Percentiles rank a stretch among this genome's conserved stretches.
phyloP scores from a whole-genome alignment of 768 basidiomycete genomes.

The Lactifluus echinatus region DNA sequence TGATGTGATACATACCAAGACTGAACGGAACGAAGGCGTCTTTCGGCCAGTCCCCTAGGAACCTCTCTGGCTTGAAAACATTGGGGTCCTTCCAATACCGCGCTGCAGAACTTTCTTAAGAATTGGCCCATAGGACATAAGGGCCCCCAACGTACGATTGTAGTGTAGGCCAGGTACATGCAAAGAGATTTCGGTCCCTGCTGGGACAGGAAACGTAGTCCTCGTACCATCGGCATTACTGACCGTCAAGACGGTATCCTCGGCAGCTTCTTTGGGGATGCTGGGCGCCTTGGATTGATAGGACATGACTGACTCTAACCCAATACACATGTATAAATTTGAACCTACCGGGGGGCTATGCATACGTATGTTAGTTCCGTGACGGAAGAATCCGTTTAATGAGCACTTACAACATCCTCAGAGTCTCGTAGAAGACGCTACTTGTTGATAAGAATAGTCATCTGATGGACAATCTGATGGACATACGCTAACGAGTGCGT shows the following conservation, averaged over 20 bases:
- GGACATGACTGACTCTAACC: not conserved
- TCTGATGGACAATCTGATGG: not conserved
- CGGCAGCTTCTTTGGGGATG: slow-evolving; percentile 38
- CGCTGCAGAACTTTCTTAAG: slow-evolving; percentile 28
- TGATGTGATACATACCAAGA: slow-evolving; percentile 5
- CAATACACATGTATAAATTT: not conserved
- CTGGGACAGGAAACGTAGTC: slow-evolving; percentile 34
- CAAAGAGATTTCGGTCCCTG: slow-evolving; percentile 32
- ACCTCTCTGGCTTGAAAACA: slow-evolving; percentile 34
- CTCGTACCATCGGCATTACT: slow-evolving; percentile 33
- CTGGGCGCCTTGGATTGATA: slow-evolving; percentile 32
- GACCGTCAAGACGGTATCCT: slow-evolving; percentile 37
- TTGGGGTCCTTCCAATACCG: slow-evolving; percentile 49
- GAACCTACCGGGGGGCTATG: slow-evolving; percentile 10
- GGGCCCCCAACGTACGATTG: slow-evolving; percentile 33
- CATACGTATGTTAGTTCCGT: not conserved
- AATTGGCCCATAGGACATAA: not conserved
- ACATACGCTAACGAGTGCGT: slow-evolving; percentile 12
- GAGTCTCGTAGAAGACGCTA: slow-evolving; percentile 43
- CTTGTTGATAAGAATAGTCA: not conserved
- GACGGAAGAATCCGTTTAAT: not conserved
- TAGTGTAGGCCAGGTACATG: slow-evolving; percentile 38
- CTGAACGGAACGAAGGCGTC: slow-evolving; percentile 30
- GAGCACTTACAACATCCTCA: slow-evolving; percentile 32
- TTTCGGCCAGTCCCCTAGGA: slow-evolving; percentile 27